Conservation (phyloP, 2,329 filamentous ascomycete species). For the Aspergillus sp. region DNA sequence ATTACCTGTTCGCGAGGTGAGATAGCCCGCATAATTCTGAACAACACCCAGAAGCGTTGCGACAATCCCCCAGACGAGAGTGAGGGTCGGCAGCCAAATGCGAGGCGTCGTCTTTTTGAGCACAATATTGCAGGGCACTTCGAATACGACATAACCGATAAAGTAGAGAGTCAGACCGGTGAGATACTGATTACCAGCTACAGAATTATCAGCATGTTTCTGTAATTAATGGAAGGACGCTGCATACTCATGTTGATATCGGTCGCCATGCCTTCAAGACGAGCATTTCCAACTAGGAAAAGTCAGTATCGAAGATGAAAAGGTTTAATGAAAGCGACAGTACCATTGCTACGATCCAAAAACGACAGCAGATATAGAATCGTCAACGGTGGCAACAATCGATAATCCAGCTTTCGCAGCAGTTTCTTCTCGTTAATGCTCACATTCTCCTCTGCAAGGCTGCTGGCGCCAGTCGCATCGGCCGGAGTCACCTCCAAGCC, state of each 20-base stretch:
- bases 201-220: not conserved
- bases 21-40: slow-evolving; percentile 44
- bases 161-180: slow-evolving; percentile 37
- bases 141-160: slow-evolving; percentile 34
- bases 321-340: slow-evolving; percentile 8
- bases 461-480: slow-evolving; percentile 7
- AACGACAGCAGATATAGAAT: slow-evolving; percentile 42
- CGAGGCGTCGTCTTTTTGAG: slow-evolving; percentile 34
- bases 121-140: slow-evolving; percentile 40
- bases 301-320: not conserved
- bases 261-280: slow-evolving; percentile 31
- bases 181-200: slow-evolving; percentile 36
- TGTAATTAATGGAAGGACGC: not conserved
- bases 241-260: slow-evolving; percentile 35
- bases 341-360: slow-evolving; percentile 38
- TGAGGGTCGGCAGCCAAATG: slow-evolving; percentile 37
- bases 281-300: slow-evolving; percentile 28
- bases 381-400: slow-evolving; percentile 39
- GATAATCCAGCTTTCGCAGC: slow-evolving; percentile 41
- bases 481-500: not conserved
- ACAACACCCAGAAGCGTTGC: slow-evolving; percentile 47
- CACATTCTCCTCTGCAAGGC: slow-evolving; percentile 12
- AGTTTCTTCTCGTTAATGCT: slow-evolving; percentile 35
- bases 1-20: slow-evolving; percentile 41
- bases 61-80: slow-evolving; percentile 47